Percentiles rank a stretch among this genome's conserved stretches.
Conservation (phyloP, 352 stramenopile species). For the Phytophthora macrochlamydospora region DNA sequence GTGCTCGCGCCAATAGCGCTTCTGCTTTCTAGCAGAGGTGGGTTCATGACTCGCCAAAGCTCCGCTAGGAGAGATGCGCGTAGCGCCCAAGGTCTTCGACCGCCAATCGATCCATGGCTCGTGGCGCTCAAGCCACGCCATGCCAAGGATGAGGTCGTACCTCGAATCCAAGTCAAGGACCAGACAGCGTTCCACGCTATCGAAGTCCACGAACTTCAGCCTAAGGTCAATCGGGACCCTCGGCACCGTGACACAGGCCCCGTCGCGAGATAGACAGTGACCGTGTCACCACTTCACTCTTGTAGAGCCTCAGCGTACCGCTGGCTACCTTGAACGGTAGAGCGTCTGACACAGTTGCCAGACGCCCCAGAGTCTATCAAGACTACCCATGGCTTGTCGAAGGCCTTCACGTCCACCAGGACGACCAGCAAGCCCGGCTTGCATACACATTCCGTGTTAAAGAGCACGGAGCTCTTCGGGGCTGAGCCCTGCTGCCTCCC, state of each 20-base stretch:
- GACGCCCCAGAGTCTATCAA: conserved; percentile 13
- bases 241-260: background rate
- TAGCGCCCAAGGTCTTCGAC: background rate
- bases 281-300: background rate
- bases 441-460: conserved; percentile 11
- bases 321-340: conserved; percentile 10
- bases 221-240: background rate
- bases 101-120: conserved; percentile 10
- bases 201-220: conserved; percentile 1
- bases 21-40: background rate
- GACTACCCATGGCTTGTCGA: conserved; percentile 3
- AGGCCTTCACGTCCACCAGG: background rate
- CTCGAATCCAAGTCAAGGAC: conserved; percentile 18
- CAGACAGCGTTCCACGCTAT: conserved; percentile 16
- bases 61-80: background rate
- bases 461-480: background rate
- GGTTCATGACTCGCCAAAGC: background rate
- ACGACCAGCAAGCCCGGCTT: conserved; percentile 12
- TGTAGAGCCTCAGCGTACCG: conserved; percentile 11
- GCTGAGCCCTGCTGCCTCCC: background rate
- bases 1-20: background rate
- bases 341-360: conserved; percentile 7
- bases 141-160: conserved; percentile 21
- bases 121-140: conserved; percentile 13
- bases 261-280: background rate